phyloP scores from a whole-genome alignment of 768 basidiomycete species.

The Collybia sordida region DNA sequence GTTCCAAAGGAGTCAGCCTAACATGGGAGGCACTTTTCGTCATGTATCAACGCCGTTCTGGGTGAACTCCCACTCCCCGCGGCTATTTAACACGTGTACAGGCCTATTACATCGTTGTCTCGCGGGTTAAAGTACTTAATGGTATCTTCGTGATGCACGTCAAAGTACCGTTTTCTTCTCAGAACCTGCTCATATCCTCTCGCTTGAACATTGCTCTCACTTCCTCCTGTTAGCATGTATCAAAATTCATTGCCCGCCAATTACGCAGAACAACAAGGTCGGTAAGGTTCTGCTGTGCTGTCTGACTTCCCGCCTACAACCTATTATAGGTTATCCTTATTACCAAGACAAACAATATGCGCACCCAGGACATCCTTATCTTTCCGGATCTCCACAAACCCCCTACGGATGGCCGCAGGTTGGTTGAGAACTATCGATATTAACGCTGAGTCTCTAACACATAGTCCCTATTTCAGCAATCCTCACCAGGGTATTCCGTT shows the following conservation, averaged over 20 bases:
- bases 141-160: too few relatives aligned
- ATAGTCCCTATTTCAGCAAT: not conserved
- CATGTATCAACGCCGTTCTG: conserved; percentile 6
- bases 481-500: not conserved
- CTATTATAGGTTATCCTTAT: conserved; percentile 7
- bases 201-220: not conserved
- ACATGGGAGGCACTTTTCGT: conserved; percentile 13
- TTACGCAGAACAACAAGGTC: conserved; percentile 6
- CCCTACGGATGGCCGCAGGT: not conserved
- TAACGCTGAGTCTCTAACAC: not conserved
- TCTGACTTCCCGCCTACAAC: not conserved
- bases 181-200: conserved; percentile 1
- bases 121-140: too few relatives aligned
- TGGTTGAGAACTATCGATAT: too few relatives aligned
- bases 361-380: conserved; percentile 1
- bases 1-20: conserved; percentile 7
- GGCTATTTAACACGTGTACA: conserved; percentile 15
- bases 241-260: conserved; percentile 9
- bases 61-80: conserved; percentile 12
- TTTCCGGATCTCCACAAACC: not conserved
- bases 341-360: conserved; percentile 8
- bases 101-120: not conserved
- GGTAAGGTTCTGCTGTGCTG: not conserved
- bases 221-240: conserved; percentile 11
- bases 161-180: not conserved